Evolutionary conservation across 1,284 basidiomycete species (phyloP).

Genomic region (Fistulina hepatica): DNA sequence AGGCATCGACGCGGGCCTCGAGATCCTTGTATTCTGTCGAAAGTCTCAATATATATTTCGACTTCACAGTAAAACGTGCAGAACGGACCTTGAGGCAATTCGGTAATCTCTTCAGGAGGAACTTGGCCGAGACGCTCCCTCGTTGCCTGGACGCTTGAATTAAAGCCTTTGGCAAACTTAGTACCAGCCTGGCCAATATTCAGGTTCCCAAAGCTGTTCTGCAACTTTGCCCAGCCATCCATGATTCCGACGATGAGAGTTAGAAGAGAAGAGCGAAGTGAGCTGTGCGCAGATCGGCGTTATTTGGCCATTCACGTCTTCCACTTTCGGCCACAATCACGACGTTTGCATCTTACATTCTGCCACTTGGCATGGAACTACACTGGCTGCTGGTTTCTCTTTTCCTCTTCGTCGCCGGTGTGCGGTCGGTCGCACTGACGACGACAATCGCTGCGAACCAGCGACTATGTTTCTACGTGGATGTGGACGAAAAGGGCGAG

Average conservation of each 20-base stretch:
- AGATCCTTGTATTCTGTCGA: conserved; percentile 87
- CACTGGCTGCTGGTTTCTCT: too few relatives aligned
- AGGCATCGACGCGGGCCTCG: conserved; percentile 88
- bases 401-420: conserved; percentile 23
- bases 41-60: background rate
- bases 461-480: conserved; percentile 88
- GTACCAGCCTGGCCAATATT: conserved; percentile 61
- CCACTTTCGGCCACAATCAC: too few relatives aligned
- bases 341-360: too few relatives aligned
- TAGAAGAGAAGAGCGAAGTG: too few relatives aligned
- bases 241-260: conserved; percentile 30
- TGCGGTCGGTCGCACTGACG: conserved; percentile 65
- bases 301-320: too few relatives aligned
- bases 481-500: conserved; percentile 90
- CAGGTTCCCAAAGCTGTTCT: conserved; percentile 44
- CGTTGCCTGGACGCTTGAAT: conserved; percentile 82
- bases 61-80: conserved; percentile 1
- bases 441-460: conserved; percentile 81
- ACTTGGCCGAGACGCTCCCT: conserved; percentile 85
- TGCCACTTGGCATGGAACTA: too few relatives aligned
- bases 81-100: conserved; percentile 68
- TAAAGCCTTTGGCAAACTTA: conserved; percentile 75
- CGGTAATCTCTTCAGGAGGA: conserved; percentile 86
- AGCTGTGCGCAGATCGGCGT: too few relatives aligned
- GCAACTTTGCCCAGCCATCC: conserved; percentile 69